Evolutionary conservation across 495 filamentous ascomycete species (phyloP), one percentile per base, ranked within the genome.

Genomic region (Aspergillus haitiensis): DNA sequence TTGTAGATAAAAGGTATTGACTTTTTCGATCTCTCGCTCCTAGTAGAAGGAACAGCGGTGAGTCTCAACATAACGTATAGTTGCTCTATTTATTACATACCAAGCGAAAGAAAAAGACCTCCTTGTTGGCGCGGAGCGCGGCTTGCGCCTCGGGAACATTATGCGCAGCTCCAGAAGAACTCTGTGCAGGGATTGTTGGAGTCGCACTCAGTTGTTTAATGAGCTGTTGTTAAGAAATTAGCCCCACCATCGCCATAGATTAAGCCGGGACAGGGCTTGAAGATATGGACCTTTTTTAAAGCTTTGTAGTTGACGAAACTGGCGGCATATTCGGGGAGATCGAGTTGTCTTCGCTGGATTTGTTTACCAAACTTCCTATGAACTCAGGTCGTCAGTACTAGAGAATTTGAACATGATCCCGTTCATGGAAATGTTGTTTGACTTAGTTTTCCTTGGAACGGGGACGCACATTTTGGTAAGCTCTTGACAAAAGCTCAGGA

Each of bases 221-320:
- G 74, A 98, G 92, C 95, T 98, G 71, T 56, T 21, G 59, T 34
- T 49, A 34, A 37, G 34, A 47, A 11, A 61, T 64, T 62, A 68
- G 61, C 51, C 53, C 44, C 35, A 32, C 13, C 21, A 11, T 21
- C 7, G 5, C 9, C 1, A 12, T 31, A 10, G 21, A n/a, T 35
- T 8, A 21, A 51, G 0, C 21, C 27, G 11, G 11, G 10, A 15
- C 53, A 32, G 31, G 2, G 49, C 11, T 7, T 2, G 16, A 6
- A 18, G 27, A 32, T 53, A 40, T 63, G 53, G 33, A 97, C 94
- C 89, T 98, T 97, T 75, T 98, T 98, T 62, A 98, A 81, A 56
- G 91, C 93, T 78, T 98, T 98, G 79, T 98, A 98, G 76, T 98
- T 97, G 52, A 98, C 93, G 72, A 98, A 98, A 76, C 91, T 96